Evolutionary conservation across 352 stramenopile species (phyloP).

Genomic region (Globisporangium perplexum): DNA sequence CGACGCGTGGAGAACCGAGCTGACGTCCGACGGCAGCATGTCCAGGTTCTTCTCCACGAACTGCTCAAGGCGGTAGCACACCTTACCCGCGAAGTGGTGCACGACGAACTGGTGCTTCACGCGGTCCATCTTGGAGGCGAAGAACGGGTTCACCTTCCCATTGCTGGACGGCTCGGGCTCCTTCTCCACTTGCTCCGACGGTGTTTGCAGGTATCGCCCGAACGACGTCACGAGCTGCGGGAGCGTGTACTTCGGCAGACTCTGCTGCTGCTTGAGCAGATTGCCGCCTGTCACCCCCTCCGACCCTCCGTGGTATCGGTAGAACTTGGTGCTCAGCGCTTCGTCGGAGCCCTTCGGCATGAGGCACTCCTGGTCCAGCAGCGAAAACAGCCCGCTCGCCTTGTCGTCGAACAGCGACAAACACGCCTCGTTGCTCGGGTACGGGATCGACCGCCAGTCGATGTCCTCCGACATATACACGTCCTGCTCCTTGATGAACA

Average conservation of each 20-base stretch:
- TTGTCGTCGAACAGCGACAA: conserved; percentile 81
- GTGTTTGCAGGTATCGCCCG: conserved; percentile 57
- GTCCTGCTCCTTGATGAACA: conserved; percentile 83
- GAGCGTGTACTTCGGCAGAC: conserved; percentile 40
- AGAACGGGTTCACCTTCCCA: conserved; percentile 50
- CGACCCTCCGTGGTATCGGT: conserved; percentile 50
- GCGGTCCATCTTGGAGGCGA: conserved; percentile 76
- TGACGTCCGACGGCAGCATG: conserved; percentile 58
- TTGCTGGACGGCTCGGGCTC: conserved; percentile 19
- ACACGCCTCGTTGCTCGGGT: conserved; percentile 78
- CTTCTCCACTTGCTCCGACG: conserved; percentile 28
- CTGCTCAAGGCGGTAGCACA: conserved; percentile 73
- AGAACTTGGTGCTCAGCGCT: conserved; percentile 74
- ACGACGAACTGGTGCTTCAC: conserved; percentile 81
- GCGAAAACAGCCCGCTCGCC: conserved; percentile 65
- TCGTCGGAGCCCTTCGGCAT: conserved; percentile 84
- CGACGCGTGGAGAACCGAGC: conserved; percentile 41
- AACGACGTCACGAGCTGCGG: conserved; percentile 62
- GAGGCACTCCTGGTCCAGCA: conserved; percentile 81
- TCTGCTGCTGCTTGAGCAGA: conserved; percentile 26
- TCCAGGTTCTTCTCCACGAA: conserved; percentile 89
- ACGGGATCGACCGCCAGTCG: conserved; percentile 78
- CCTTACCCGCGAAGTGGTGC: conserved; percentile 72
- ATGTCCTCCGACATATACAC: conserved; percentile 82
- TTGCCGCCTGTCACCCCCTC: conserved; percentile 18